phyloP scores from a whole-genome alignment of 2,329 filamentous ascomycete species.

The Fusarium foetens region DNA sequence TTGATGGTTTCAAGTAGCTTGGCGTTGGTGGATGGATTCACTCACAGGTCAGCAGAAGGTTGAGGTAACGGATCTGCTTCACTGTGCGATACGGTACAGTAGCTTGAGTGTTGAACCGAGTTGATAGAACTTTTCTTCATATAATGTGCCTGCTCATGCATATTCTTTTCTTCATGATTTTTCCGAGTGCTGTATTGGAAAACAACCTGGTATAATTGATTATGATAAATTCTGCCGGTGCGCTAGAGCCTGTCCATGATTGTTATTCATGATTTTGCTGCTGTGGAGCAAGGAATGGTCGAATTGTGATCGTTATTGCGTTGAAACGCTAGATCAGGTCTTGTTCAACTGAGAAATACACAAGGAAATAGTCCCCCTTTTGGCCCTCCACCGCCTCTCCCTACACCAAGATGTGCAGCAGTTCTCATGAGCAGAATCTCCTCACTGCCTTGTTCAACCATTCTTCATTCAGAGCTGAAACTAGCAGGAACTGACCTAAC shows the following conservation, averaged over 20 bases:
- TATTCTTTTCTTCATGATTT: background rate
- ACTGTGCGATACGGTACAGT: slow-evolving; percentile 31
- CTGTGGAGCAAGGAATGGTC: background rate
- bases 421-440: background rate
- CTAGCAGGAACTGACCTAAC: background rate
- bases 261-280: background rate
- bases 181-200: background rate
- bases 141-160: background rate
- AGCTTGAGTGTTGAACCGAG: slow-evolving; percentile 35
- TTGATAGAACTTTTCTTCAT: slow-evolving; percentile 2
- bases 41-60: slow-evolving; percentile 20
- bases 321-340: slow-evolving; percentile 13
- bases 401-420: background rate
- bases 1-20: slow-evolving; percentile 41
- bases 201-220: too few species aligned
- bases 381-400: background rate
- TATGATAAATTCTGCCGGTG: background rate
- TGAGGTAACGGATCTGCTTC: slow-evolving; percentile 22
- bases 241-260: background rate
- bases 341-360: slow-evolving; percentile 3
- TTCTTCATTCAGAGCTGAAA: background rate
- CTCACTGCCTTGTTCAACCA: background rate
- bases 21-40: slow-evolving; percentile 44
- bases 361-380: background rate
- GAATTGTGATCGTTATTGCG: background rate